These are phyloP conservation scores for Harringtonia aguacate DNA, from an alignment of 2,329 filamentous ascomycete genomes.

Conservation along the genomic window DNA sequence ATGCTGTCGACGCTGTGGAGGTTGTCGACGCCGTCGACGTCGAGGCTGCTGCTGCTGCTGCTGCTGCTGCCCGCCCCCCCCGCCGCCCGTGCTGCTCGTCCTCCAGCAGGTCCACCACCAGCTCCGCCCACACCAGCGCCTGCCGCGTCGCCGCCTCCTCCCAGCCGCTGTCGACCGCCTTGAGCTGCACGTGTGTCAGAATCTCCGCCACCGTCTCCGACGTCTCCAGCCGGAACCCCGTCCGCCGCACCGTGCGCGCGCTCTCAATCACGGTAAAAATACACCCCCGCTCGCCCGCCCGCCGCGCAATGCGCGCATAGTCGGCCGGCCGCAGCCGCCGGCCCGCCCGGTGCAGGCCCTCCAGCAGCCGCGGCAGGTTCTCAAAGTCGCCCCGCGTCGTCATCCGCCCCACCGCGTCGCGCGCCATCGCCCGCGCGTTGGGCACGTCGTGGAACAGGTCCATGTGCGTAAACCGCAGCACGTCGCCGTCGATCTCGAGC, in stretches of 20 bases:
- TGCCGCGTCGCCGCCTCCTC: conserved; percentile 23
- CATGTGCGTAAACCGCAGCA: conserved; percentile 38
- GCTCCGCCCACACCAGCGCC: conserved; percentile 33
- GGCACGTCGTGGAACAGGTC: conserved; percentile 31
- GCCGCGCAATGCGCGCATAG: conserved; percentile 28
- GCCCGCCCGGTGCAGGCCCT: conserved; percentile 33
- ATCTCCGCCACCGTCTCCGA: conserved; percentile 30
- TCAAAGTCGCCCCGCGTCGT: conserved; percentile 36
- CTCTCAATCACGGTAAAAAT: conserved; percentile 38
- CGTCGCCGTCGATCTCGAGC: conserved; percentile 47
- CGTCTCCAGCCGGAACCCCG: conserved; percentile 30
- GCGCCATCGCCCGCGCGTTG: conserved; percentile 27
- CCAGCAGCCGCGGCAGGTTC: conserved; percentile 40
- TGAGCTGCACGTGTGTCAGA: conserved; percentile 27
- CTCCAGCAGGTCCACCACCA: conserved; percentile 39
- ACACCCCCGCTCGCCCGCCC: conserved; percentile 27
- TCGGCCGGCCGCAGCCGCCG: conserved; percentile 22
- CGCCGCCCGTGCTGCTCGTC: conserved; percentile 25
- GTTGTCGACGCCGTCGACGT: conserved; percentile 5
- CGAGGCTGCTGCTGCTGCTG: neutral
- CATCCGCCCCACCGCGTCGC: conserved; percentile 32
- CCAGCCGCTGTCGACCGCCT: conserved; percentile 28
- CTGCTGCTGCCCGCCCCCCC: neutral
- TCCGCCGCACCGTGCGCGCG: conserved; percentile 33
- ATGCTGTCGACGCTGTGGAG: neutral